Percentiles rank a stretch among this genome's conserved stretches.
Conservation (phyloP, 1,284 basidiomycete species). For the Puccinia novopanici region DNA sequence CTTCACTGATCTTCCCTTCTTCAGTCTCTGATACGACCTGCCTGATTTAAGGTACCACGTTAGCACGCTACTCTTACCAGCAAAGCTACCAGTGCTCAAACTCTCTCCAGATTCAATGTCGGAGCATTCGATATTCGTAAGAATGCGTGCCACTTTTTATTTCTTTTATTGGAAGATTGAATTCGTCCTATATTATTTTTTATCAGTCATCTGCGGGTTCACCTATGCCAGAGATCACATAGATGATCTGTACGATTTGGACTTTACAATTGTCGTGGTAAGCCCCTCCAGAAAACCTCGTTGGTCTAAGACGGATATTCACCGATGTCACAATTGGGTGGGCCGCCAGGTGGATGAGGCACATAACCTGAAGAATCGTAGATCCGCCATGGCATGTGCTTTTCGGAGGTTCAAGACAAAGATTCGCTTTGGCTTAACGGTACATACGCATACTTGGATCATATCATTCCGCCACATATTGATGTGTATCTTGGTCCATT, state of each 20-base stretch:
- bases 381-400: constrained; percentile 14
- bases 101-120: constrained; percentile 33
- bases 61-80: constrained; percentile 14
- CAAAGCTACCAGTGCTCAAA: constrained; percentile 9
- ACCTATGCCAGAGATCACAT: constrained; percentile 38
- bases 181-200: background rate
- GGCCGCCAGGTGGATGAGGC: constrained; percentile 42
- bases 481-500: background rate
- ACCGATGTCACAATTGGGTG: background rate
- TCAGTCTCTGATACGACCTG: background rate
- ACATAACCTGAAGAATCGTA: constrained; percentile 32
- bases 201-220: constrained; percentile 34
- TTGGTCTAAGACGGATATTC: background rate
- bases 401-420: constrained; percentile 39
- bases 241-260: constrained; percentile 41
- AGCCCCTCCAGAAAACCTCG: background rate
- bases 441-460: background rate
- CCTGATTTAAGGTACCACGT: background rate
- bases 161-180: background rate
- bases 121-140: constrained; percentile 48
- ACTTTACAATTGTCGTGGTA: constrained; percentile 43
- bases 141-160: background rate
- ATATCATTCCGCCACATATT: background rate
- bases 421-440: constrained; percentile 47
- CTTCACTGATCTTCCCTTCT: background rate